phyloP scores from a whole-genome alignment of 257 asterid species.

The Capsicum baccatum region DNA sequence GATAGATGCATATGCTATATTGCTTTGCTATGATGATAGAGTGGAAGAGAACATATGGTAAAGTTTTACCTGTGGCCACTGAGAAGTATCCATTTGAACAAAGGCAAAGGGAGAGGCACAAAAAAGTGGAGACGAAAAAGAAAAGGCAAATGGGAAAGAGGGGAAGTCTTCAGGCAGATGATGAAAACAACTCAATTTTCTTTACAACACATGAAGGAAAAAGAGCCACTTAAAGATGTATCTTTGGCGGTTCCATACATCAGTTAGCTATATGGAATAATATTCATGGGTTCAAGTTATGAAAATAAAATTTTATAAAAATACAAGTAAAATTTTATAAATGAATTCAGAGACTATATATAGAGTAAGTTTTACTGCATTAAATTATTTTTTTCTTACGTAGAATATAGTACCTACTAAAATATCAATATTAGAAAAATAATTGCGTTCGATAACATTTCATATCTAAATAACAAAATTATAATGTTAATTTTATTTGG shows the following conservation, averaged over 20 bases:
- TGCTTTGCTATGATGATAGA: conserved; percentile 55
- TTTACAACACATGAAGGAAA: conserved; percentile 46
- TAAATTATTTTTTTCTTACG: too few relatives aligned
- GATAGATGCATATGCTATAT: neutral
- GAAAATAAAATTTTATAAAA: too few relatives aligned
- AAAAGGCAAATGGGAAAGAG: conserved; percentile 33
- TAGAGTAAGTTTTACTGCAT: too few relatives aligned
- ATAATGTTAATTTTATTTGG: too few relatives aligned
- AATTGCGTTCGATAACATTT: too few relatives aligned
- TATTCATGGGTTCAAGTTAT: neutral
- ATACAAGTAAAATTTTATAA: too few relatives aligned
- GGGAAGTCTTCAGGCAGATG: conserved; percentile 42
- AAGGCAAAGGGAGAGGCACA: conserved; percentile 22
- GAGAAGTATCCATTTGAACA: conserved; percentile 83
- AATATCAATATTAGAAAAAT: too few relatives aligned
- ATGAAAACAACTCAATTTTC: conserved; percentile 50
- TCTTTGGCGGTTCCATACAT: conserved; percentile 68
- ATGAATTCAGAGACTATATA: too few relatives aligned
- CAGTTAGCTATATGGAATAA: conserved; percentile 36
- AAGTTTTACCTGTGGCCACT: conserved; percentile 97
- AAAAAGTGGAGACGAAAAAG: conserved; percentile 34
- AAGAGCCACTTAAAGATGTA: conserved; percentile 64
- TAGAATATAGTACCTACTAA: too few relatives aligned
- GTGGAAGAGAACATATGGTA: conserved; percentile 38
- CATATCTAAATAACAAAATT: too few relatives aligned